A percentile compares a stretch with the other conserved stretches of the same genome.
phyloP scores from a whole-genome alignment of 1,284 basidiomycete species.

The Amylostereum areolatum region DNA sequence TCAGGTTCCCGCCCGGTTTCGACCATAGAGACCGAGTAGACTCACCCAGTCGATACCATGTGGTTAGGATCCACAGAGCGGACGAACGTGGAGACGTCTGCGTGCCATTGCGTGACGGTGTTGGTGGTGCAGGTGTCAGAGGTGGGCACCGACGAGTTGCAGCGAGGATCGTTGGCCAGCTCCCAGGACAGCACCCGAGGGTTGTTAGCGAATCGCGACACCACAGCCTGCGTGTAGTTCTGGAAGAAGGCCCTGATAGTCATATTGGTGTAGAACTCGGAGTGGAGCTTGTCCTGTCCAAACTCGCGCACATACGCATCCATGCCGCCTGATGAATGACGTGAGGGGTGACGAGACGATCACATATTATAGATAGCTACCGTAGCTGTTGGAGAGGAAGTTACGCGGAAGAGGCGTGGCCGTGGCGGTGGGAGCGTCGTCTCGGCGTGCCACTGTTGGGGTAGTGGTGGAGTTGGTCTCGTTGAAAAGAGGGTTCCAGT shows the following conservation, averaged over 20 bases:
- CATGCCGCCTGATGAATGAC: slow-evolving; percentile 10
- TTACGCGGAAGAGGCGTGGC: slow-evolving; percentile 8
- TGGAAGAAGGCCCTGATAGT: slow-evolving; percentile 15
- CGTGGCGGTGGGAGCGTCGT: slow-evolving; percentile 1
- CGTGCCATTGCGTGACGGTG: slow-evolving; percentile 53
- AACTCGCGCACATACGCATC: slow-evolving; percentile 15
- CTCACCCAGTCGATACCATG: slow-evolving; percentile 55
- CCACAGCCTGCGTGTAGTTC: slow-evolving; percentile 16
- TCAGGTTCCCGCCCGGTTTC: not conserved
- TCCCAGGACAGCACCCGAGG: slow-evolving; percentile 21
- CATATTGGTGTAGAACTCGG: slow-evolving; percentile 12
- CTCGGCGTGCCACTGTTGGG: slow-evolving; percentile 12
- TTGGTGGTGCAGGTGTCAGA: slow-evolving; percentile 38
- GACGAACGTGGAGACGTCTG: slow-evolving; percentile 39
- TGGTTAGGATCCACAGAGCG: slow-evolving; percentile 54
- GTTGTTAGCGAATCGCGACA: slow-evolving; percentile 16
- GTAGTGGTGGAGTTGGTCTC: not conserved
- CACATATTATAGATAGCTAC: slow-evolving; percentile 4
- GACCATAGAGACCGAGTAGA: not conserved
- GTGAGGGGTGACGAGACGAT: not conserved
- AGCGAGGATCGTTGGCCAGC: slow-evolving; percentile 36
- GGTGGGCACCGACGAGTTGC: slow-evolving; percentile 44
- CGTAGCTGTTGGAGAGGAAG: slow-evolving; percentile 14
- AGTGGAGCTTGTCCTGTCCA: slow-evolving; percentile 8
- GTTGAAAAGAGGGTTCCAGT: slow-evolving; percentile 22